Evolutionary conservation across 140 eudicot species (phyloP).

Genomic region (Ambrosia hybrid): DNA sequence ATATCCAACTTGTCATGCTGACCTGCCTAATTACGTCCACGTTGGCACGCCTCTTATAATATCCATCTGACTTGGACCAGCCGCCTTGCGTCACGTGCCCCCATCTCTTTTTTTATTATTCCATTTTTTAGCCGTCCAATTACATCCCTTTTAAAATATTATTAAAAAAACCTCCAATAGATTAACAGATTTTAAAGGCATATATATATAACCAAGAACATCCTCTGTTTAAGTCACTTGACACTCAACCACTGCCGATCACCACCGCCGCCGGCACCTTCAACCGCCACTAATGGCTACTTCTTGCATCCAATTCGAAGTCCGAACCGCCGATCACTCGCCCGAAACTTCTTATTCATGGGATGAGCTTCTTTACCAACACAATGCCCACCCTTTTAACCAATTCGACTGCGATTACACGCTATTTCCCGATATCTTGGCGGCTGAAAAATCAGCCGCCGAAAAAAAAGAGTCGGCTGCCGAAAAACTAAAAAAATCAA

Average conservation of each 20-base stretch:
- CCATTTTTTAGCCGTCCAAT: conserved; percentile 1
- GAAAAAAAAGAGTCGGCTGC: background rate
- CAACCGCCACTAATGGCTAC: background rate
- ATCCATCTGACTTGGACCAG: conserved; percentile 27
- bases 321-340: background rate
- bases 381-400: conserved; percentile 2
- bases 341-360: conserved; percentile 13
- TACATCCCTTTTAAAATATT: background rate
- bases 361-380: conserved; percentile 16
- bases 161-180: no score
- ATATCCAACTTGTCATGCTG: conserved; percentile 34
- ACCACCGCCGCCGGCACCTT: no score
- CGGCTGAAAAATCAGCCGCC: background rate
- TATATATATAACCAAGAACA: no score
- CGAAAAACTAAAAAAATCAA: background rate
- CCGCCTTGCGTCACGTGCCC: conserved; percentile 68
- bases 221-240: background rate
- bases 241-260: background rate
- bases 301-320: background rate
- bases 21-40: conserved; percentile 30
- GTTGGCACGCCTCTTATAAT: conserved; percentile 14
- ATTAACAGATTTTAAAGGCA: no score
- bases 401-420: background rate
- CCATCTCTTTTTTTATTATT: background rate
- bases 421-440: background rate